phyloP scores from a whole-genome alignment of 352 stramenopile genomes.

The Elongisporangium prolatum region DNA sequence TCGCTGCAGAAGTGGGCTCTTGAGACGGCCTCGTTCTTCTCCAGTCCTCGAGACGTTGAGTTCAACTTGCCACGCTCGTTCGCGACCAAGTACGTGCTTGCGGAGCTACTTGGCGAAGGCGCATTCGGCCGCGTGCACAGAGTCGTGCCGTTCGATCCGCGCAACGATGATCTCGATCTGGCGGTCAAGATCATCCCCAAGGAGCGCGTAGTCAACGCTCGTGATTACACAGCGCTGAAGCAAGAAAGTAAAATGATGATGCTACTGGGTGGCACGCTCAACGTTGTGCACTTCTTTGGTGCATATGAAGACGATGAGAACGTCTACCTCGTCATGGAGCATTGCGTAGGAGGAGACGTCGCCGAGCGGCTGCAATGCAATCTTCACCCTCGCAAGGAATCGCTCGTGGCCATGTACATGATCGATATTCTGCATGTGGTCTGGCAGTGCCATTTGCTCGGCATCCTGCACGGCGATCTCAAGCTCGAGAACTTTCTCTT shows the following conservation, averaged over 20 bases:
- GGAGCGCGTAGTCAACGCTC: constrained; percentile 43
- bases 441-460: constrained; percentile 71
- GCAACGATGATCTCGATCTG: constrained; percentile 35
- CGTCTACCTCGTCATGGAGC: constrained; percentile 81
- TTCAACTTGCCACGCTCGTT: constrained; percentile 62
- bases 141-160: constrained; percentile 23
- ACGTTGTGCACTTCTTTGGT: constrained; percentile 81
- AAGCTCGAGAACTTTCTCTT: constrained; percentile 85
- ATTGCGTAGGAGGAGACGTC: constrained; percentile 66
- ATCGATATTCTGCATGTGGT: constrained; percentile 74
- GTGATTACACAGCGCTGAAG: constrained; percentile 60
- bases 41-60: constrained; percentile 51
- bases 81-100: constrained; percentile 39
- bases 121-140: constrained; percentile 65
- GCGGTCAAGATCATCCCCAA: constrained; percentile 80
- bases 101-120: constrained; percentile 59
- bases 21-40: constrained; percentile 60
- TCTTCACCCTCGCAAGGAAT: constrained; percentile 20
- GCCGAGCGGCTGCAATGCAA: constrained; percentile 24
- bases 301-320: constrained; percentile 68
- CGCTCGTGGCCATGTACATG: constrained; percentile 59
- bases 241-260: constrained; percentile 76
- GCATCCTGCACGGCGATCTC: constrained; percentile 67
- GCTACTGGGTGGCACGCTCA: constrained; percentile 67
- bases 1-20: constrained; percentile 43